phyloP scores from a whole-genome alignment of 2,329 filamentous ascomycete genomes.

The Xenoacremonium recifei region DNA sequence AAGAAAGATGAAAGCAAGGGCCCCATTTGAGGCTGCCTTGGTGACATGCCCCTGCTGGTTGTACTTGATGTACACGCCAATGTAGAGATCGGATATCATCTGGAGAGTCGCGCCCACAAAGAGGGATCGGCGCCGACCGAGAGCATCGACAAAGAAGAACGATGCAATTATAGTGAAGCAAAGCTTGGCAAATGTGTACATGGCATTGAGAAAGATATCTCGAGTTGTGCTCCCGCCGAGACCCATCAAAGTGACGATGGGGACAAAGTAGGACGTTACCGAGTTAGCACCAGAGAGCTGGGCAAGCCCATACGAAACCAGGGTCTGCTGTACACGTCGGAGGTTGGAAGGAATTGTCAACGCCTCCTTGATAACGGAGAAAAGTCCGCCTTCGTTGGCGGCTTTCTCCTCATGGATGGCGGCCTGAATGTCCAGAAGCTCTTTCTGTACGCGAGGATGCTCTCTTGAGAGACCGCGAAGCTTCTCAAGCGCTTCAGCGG shows the following conservation, averaged over 20 bases:
- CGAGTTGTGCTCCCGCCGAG: constrained; percentile 22
- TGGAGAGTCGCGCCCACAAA: constrained; percentile 35
- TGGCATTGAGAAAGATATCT: constrained; percentile 38
- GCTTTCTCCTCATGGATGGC: constrained; percentile 20
- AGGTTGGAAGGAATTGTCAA: constrained; percentile 38
- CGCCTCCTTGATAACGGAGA: constrained; percentile 32
- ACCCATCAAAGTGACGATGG: constrained; percentile 36
- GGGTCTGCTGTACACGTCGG: constrained; percentile 37
- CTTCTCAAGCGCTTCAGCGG: constrained; percentile 9
- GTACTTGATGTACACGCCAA: constrained; percentile 39
- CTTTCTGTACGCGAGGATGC: constrained; percentile 22
- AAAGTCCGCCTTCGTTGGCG: constrained; percentile 13
- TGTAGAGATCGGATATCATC: constrained; percentile 39
- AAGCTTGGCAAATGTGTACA: constrained; percentile 44
- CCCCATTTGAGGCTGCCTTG: constrained; percentile 32
- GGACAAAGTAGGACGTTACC: constrained; percentile 43
- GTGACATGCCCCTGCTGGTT: constrained; percentile 22
- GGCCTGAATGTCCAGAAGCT: constrained; percentile 29
- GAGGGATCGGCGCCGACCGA: constrained; percentile 38
- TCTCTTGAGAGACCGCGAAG: constrained; percentile 27
- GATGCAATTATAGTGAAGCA: constrained; percentile 38
- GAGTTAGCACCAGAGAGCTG: constrained; percentile 44
- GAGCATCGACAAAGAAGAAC: constrained; percentile 43
- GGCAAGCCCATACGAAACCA: constrained; percentile 37
- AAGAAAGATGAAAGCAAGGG: constrained; percentile 43